Evolutionary conservation across 768 basidiomycete species (phyloP).

Genomic region (Gymnopilus dilepis): DNA sequence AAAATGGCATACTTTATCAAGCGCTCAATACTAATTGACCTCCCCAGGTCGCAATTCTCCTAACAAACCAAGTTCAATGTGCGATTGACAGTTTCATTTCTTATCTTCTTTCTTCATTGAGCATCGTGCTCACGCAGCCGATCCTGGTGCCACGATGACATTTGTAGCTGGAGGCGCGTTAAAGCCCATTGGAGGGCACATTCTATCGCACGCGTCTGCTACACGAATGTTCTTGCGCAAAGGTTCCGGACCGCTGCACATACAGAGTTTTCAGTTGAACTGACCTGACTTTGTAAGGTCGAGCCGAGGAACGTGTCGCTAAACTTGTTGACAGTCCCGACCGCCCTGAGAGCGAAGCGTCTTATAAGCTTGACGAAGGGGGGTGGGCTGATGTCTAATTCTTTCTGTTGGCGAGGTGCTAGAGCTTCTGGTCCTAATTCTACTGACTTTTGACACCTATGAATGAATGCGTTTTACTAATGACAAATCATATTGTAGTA

Average conservation of each 20-base stretch:
- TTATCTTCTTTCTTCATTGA: neutral
- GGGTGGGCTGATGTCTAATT: slow-evolving; percentile 87
- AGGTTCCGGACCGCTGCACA: slow-evolving; percentile 48
- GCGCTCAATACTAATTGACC: slow-evolving; percentile 3
- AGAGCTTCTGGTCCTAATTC: too few species aligned
- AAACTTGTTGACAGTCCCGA: slow-evolving; percentile 92
- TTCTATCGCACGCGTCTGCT: slow-evolving; percentile 88
- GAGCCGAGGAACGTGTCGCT: slow-evolving; percentile 89
- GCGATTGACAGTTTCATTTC: slow-evolving; percentile 22
- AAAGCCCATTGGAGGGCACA: slow-evolving; percentile 91
- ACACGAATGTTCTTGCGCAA: slow-evolving; percentile 88
- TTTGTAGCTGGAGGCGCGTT: slow-evolving; percentile 94
- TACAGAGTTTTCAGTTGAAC: neutral
- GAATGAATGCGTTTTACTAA: slow-evolving; percentile 6
- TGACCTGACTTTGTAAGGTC: slow-evolving; percentile 51
- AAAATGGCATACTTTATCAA: slow-evolving; percentile 15
- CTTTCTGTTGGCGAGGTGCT: neutral
- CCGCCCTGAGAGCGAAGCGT: slow-evolving; percentile 88
- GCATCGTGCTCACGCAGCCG: slow-evolving; percentile 52
- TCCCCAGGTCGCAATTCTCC: slow-evolving; percentile 75
- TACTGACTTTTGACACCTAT: neutral
- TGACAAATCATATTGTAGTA: neutral
- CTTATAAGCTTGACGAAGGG: slow-evolving; percentile 90
- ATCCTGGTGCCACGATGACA: slow-evolving; percentile 94
- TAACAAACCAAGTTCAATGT: slow-evolving; percentile 96